A percentile compares a stretch with the other conserved stretches of the same genome.
Conservation (phyloP, 768 basidiomycete species). For the Pulveroboletus sp. region DNA sequence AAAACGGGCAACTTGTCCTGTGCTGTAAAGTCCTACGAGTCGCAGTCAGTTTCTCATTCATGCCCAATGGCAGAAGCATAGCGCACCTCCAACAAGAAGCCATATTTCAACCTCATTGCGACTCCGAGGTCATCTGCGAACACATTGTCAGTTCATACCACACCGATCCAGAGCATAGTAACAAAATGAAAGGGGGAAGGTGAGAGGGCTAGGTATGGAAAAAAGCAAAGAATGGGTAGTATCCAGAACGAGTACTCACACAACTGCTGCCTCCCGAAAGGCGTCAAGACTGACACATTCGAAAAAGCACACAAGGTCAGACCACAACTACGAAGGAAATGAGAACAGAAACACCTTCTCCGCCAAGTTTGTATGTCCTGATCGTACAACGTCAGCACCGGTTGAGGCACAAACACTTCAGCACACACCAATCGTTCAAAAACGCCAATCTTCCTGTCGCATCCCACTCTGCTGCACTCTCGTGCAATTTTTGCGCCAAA, state of each 20-base stretch:
- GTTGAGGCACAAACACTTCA: slow-evolving; percentile 1
- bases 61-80: not conserved
- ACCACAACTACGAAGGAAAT: not conserved
- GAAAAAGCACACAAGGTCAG: slow-evolving; percentile 3
- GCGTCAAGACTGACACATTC: slow-evolving; percentile 62
- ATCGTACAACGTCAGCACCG: not conserved
- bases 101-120: slow-evolving; percentile 75
- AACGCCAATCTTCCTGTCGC: slow-evolving; percentile 67
- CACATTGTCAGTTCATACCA: not conserved
- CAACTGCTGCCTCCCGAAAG: slow-evolving; percentile 84
- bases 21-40: slow-evolving; percentile 55
- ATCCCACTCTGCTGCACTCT: slow-evolving; percentile 56
- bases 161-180: not conserved
- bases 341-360: slow-evolving; percentile 53
- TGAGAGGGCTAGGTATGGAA: too few species aligned
- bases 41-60: slow-evolving; percentile 20
- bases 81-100: slow-evolving; percentile 62
- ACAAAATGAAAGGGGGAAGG: not conserved
- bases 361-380: slow-evolving; percentile 89
- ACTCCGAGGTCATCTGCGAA: slow-evolving; percentile 60
- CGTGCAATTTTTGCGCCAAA: slow-evolving; percentile 54
- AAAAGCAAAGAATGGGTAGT: not conserved
- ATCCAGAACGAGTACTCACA: slow-evolving; percentile 43
- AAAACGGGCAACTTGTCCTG: slow-evolving; percentile 70
- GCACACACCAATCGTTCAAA: slow-evolving; percentile 73